Percentiles rank a stretch among this genome's conserved stretches.
These are phyloP conservation scores for Colletotrichum echinochloae DNA, from an alignment of 2,329 filamentous ascomycete genomes.

Conservation along the genomic window DNA sequence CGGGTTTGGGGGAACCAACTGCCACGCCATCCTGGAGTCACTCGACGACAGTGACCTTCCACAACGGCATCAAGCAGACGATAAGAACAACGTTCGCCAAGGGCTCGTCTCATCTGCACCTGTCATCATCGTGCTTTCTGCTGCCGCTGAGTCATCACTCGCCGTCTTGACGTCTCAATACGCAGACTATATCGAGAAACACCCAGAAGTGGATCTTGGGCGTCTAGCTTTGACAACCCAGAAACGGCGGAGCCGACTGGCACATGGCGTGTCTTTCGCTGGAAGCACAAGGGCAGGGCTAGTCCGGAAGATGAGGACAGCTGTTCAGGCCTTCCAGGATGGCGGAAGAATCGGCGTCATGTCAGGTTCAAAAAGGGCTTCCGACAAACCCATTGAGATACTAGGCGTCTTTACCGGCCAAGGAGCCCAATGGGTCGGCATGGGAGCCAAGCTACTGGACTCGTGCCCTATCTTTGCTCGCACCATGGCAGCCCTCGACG, in stretches of 20 bases:
- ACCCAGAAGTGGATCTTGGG: not conserved
- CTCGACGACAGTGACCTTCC: not conserved
- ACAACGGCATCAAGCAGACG: not conserved
- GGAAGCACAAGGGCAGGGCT: conserved; percentile 37
- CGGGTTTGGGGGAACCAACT: conserved; percentile 51
- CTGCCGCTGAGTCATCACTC: not conserved
- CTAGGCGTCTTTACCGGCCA: conserved; percentile 45
- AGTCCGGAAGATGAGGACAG: conserved; percentile 18
- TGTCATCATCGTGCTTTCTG: conserved; percentile 9
- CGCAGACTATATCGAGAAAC: conserved; percentile 10
- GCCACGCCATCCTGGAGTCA: conserved; percentile 48
- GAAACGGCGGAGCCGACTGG: conserved; percentile 25
- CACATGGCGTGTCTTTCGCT: conserved; percentile 36
- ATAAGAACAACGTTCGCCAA: not conserved
- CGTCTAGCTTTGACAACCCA: conserved; percentile 42
- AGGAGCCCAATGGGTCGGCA: conserved; percentile 44
- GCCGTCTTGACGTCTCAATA: not conserved
- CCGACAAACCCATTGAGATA: not conserved
- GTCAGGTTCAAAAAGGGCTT: not conserved
- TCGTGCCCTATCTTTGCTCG: conserved; percentile 8
- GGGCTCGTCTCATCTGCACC: too few relatives aligned
- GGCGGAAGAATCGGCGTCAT: conserved; percentile 39
- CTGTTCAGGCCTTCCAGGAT: conserved; percentile 29
- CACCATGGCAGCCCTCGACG: conserved; percentile 35
- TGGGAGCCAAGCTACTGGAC: conserved; percentile 42